Base-by-base conservation (phyloP, 192 early-diverging fungal species). In the Haplosporangium gracile region DNA sequence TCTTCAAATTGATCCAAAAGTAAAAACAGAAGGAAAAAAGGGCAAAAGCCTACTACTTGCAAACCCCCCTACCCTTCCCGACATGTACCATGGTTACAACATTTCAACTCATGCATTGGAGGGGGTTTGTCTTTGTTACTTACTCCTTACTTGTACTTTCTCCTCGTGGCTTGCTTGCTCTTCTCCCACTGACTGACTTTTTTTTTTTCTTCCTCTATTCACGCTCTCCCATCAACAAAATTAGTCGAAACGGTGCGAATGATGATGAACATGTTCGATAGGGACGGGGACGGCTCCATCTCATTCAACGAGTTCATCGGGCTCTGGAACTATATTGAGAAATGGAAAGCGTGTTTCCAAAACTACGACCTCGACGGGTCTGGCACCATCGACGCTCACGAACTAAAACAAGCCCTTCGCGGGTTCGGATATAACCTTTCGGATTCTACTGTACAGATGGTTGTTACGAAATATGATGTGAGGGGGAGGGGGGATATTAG, bases 261-360 rank as follows among this genome's bases (percentile, higher is more conserved):
- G 83, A 92, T 95, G 91, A 89, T 95, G 74, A 87, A 84, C 75
- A 91, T 94, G 89, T 93, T 93, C 74, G 94, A 93, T 77, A 75
- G 71, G 43, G 93, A 94, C 82, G 85, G 89, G 55, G 89, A 82
- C 71, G 93, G 94, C 15, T 90, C 93, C 13, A 93, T 95, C 68
- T 85, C 82, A 71, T 95, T 95, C 79, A 78, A 91, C 43, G 94
- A 95, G 77, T 95, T 95, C 68, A 88, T 89, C 55, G 91, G 91
- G 11, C 88, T 95, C 24, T 95, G 93, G 93, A 88, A 85, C 82
- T 95, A 94, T 78, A 95, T 95, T 53, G 90, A 93, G 70, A 93
- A 95, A 51, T 95, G 94, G 94, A 93, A 93, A 81, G 74, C 88
- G 20, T 93, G 93, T 76, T 95, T 95, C 87, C 90, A 90, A 72